A percentile compares a stretch with the other conserved stretches of the same genome.
These are phyloP conservation scores for Ophiosphaerella herpotricha DNA, from an alignment of 2,329 filamentous ascomycete species.

Conservation along the genomic window DNA sequence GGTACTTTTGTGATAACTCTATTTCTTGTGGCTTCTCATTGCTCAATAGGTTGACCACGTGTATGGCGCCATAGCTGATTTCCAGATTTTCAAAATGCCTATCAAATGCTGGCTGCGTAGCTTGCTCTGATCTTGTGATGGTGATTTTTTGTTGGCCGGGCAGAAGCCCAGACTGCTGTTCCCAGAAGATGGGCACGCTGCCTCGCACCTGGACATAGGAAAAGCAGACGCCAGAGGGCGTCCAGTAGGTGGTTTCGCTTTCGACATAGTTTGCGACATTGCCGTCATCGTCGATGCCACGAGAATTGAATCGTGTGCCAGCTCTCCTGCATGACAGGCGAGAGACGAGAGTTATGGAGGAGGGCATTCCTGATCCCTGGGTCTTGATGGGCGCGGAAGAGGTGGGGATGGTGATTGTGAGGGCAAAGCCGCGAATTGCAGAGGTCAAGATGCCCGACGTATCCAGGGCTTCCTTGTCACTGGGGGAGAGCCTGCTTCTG, in stretches of 20 bases:
- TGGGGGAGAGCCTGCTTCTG: slow-evolving; percentile 74
- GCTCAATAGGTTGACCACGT: slow-evolving; percentile 93
- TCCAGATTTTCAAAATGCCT: slow-evolving; percentile 92
- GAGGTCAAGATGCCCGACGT: slow-evolving; percentile 86
- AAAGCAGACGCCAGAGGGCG: slow-evolving; percentile 75
- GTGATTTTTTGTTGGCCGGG: slow-evolving; percentile 95
- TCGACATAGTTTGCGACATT: slow-evolving; percentile 99
- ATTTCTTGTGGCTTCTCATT: slow-evolving; percentile 84
- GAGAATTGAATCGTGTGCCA: slow-evolving; percentile 94
- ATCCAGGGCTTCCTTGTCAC: slow-evolving; percentile 81
- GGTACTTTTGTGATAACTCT: slow-evolving; percentile 80
- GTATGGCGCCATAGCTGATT: slow-evolving; percentile 83
- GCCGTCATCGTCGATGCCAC: slow-evolving; percentile 95
- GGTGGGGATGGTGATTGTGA: slow-evolving; percentile 82
- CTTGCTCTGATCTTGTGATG: slow-evolving; percentile 84
- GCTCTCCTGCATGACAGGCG: slow-evolving; percentile 87
- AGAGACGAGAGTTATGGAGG: slow-evolving; percentile 86
- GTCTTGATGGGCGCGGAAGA: slow-evolving; percentile 71
- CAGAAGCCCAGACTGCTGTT: slow-evolving; percentile 84
- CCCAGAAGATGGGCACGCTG: slow-evolving; percentile 96
- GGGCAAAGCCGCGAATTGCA: slow-evolving; percentile 90
- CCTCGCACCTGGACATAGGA: slow-evolving; percentile 93
- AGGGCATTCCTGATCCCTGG: slow-evolving; percentile 72
- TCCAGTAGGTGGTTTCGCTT: slow-evolving; percentile 91
- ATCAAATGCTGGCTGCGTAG: slow-evolving; percentile 91